These are phyloP conservation scores for Arxiozyma slooffiae DNA, from an alignment of 1,139 yeast genomes.

Conservation along the genomic window DNA sequence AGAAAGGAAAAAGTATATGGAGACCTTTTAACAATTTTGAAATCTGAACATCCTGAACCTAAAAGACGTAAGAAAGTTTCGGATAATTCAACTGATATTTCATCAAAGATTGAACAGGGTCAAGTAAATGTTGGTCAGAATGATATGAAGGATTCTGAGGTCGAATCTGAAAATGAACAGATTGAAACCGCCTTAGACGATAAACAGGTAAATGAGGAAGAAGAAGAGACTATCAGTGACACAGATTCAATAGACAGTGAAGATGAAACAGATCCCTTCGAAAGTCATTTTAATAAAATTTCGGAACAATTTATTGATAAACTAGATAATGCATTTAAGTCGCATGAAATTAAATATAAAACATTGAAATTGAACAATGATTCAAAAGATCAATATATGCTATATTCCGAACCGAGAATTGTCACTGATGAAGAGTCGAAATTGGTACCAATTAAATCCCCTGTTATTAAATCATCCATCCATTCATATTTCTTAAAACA, in stretches of 20 bases:
- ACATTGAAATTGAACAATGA: constrained; percentile 13
- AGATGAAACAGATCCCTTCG: constrained; percentile 53
- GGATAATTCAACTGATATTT: constrained; percentile 9
- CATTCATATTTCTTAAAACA: constrained; percentile 31
- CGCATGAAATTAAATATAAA: constrained; percentile 14
- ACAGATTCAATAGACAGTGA: constrained; percentile 31
- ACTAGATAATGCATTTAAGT: constrained; percentile 19
- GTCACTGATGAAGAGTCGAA: constrained; percentile 4
- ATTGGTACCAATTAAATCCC: constrained; percentile 8
- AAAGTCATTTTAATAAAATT: constrained; percentile 57
- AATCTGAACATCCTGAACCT: constrained; percentile 38
- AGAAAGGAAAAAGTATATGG: constrained; percentile 49
- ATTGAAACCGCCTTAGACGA: constrained; percentile 23
- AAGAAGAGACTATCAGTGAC: constrained; percentile 26
- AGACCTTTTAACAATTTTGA: constrained; percentile 64
- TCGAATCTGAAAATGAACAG: constrained; percentile 33
- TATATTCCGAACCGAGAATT: constrained; percentile 22
- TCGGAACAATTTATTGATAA: constrained; percentile 38
- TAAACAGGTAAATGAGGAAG: constrained; percentile 27
- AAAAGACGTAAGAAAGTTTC: constrained; percentile 12
- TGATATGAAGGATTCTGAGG: constrained; percentile 10
- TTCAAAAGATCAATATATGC: constrained; percentile 14
- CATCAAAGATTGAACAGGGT: constrained; percentile 20
- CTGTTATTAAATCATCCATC: constrained; percentile 19
- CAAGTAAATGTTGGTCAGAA: constrained; percentile 29